Base-by-base conservation (phyloP, 2,329 filamentous ascomycete genomes). In the Fusarium sp. region DNA sequence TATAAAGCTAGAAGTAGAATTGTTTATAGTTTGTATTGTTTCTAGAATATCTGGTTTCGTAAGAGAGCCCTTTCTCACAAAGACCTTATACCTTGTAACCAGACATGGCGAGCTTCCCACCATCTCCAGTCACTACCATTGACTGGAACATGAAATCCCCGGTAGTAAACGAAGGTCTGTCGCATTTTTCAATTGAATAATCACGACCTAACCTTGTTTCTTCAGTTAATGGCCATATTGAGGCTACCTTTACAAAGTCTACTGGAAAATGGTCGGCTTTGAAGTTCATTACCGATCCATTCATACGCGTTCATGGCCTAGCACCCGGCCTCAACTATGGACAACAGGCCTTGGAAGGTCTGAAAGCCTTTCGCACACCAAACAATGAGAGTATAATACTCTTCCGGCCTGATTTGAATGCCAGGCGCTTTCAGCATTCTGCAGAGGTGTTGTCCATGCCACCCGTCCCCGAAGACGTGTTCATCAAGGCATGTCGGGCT, bases 131-230 rank as follows among this genome's bases (percentile, higher is more conserved):
- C 70, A 86, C 86, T 73, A 89, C 89, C 65, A 94, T 96, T 79
- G 92, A 97, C 82, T 97, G 94, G 94, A 86, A 84, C 75, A 90
- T 97, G 71, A 87, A 97, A 64, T 93, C 93, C 72, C 97, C 97
- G 84, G 88, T 88, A 72, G 88, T 97, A 67, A 90, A 92, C 66
- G 92, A 97, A 83, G 91, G 91, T 91, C 27, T 29, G 27, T 29
- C 27, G 23, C 13, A 6, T 25, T 21, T 14, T 13, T 15, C 11
- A n/a, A 4, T 17, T 17, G 8, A 17, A 10, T 15, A n/a, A 36
- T 17, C n/a, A 9, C 8, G n/a, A 17, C 2, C 33, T 36, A 17
- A 17, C 2, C 7, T 15, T 15, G 4, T 8, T 15, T 70, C 11
- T 13, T 10, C 27, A 92, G 93, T 97, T 72, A 96, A 96, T 72